Conservation (phyloP, 352 stramenopile species). For the Pythium insidiosum region DNA sequence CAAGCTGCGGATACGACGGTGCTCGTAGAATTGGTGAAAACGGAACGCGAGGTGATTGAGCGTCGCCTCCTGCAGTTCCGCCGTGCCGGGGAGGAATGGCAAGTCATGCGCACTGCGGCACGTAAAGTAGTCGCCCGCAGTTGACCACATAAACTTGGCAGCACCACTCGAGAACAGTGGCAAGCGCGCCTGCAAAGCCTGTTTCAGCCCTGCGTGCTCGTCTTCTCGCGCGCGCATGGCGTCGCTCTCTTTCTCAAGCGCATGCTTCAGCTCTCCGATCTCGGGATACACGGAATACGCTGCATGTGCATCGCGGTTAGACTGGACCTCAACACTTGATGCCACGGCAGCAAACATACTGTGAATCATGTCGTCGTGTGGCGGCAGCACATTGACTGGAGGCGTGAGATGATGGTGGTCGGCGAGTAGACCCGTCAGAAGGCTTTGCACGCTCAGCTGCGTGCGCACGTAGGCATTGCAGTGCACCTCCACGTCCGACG, state of each 20-base stretch:
- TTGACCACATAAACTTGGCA: constrained; percentile 60
- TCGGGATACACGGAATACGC: constrained; percentile 57
- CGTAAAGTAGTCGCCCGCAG: constrained; percentile 63
- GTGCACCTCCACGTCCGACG: constrained; percentile 41
- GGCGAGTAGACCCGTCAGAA: constrained; percentile 41
- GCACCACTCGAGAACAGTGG: constrained; percentile 30
- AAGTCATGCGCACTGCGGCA: constrained; percentile 50
- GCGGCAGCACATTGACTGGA: constrained; percentile 44
- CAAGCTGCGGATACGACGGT: constrained; percentile 54
- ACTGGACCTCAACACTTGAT: too few relatives aligned
- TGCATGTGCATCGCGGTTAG: constrained; percentile 18
- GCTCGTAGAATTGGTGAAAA: constrained; percentile 80
- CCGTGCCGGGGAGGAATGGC: constrained; percentile 41
- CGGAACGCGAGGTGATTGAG: constrained; percentile 58
- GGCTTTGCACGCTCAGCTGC: constrained; percentile 64
- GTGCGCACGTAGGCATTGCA: constrained; percentile 72
- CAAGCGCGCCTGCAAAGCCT: constrained; percentile 41
- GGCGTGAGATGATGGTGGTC: constrained; percentile 25
- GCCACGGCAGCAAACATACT: too few relatives aligned
- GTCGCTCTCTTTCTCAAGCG: constrained; percentile 41
- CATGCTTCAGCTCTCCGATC: constrained; percentile 42
- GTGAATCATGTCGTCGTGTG: constrained; percentile 73
- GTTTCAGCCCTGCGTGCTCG: constrained; percentile 39
- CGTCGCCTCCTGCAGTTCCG: constrained; percentile 24
- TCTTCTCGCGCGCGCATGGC: constrained; percentile 38